Base-by-base conservation (phyloP, 257 asterid species). In the Fraxinus pennsylvanica region DNA sequence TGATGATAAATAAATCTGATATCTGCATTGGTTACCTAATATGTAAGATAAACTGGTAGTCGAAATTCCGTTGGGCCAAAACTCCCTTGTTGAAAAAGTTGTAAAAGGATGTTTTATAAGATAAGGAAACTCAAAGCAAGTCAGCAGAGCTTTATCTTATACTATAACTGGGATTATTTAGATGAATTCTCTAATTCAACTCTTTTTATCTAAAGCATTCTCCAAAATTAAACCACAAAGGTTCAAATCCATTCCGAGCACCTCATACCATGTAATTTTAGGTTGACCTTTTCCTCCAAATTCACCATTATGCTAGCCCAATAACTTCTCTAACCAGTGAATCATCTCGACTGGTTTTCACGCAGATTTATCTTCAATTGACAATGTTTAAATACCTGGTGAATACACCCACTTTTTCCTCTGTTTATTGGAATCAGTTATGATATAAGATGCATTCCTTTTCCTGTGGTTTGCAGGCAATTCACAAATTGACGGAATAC, bases 401-500 rank as follows among this genome's bases (percentile, higher is more conserved):
- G 57, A 47, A 47, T 47, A 14, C 4, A 47, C n/a, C 10, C 57
- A 47, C n/a, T 13, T 45, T 45, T 47, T 47, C n/a, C n/a, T 47
- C n/a, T 14, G 57, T 13, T 47, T 13, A 14, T 13, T 47, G 57
- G 17, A 47, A 14, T 47, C n/a, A 14, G n/a, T 47, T 14, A 14
- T 47, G 57, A 14, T 13, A 45, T 45, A 12, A 45, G 52, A 45
- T 45, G 52, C 5, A 14, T 12, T 12, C 14, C 12, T 45, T 45
- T 13, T 45, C 52, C 15, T 45, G 52, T 45, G 39, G 61, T 81
- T 67, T 74, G 82, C 92, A 96, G 99, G 98, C 99, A 38, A 96
- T 96, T 86, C 97, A 96, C 89, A 96, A 96, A 91, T 83, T 96
- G 87, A 82, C 91, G 3, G 97, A 91, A 52, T 88, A 91, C 86